A percentile compares a stretch with the other conserved stretches of the same genome.
Conservation (phyloP, 2,329 filamentous ascomycete genomes). For the Claviceps capensis region DNA sequence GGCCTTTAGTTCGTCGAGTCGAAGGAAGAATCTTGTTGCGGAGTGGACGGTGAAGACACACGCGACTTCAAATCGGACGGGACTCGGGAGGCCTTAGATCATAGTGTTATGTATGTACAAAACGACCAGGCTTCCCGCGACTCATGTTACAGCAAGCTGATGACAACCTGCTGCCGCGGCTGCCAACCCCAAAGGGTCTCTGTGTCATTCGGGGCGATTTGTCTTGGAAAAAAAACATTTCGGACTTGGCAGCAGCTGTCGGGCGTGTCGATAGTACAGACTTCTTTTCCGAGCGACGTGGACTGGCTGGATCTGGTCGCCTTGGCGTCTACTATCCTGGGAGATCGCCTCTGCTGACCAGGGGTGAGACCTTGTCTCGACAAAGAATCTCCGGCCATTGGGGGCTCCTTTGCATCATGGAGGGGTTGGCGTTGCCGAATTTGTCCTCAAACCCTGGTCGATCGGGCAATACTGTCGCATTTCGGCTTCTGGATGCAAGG, state of each 20-base stretch:
- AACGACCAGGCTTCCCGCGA: background rate
- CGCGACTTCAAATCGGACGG: background rate
- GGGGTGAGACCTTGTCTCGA: background rate
- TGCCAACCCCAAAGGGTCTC: background rate
- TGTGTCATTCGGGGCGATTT: background rate
- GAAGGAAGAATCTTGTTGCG: background rate
- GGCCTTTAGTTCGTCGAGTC: background rate
- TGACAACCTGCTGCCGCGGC: background rate
- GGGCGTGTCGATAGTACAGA: background rate
- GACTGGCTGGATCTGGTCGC: background rate
- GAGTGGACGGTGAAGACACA: background rate
- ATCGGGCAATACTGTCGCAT: background rate
- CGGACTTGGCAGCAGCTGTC: background rate
- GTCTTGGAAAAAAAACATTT: background rate
- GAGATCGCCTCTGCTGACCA: background rate
- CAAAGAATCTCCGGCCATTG: background rate
- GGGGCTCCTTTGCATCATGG: background rate
- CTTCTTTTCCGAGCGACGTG: background rate
- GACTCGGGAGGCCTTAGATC: background rate
- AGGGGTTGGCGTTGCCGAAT: background rate
- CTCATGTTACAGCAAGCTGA: background rate
- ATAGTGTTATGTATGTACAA: background rate
- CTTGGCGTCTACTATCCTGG: background rate
- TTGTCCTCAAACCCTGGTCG: background rate
- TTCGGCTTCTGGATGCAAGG: background rate